phyloP scores from a whole-genome alignment of 2,329 filamentous ascomycete genomes.

The Venturia nashicola region DNA sequence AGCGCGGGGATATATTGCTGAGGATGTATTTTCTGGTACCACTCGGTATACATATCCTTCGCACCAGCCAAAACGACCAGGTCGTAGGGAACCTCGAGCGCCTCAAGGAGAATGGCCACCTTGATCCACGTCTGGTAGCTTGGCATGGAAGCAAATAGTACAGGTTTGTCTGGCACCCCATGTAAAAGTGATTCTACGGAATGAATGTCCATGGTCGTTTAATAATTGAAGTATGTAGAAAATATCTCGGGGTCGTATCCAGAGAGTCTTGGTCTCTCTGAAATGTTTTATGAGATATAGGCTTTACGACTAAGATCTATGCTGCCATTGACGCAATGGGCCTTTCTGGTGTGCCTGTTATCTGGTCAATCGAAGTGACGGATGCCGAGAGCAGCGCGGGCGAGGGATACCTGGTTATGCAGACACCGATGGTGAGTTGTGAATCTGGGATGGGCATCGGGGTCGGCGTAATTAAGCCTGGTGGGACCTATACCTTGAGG shows the following conservation, averaged over 20 bases:
- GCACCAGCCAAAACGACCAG: background rate
- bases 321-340: background rate
- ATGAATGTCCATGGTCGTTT: background rate
- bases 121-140: slow-evolving; percentile 2
- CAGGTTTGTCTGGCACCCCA: background rate
- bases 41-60: background rate
- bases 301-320: background rate
- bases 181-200: background rate
- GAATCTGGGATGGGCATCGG: background rate
- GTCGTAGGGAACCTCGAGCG: background rate
- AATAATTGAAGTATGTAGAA: background rate
- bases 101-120: background rate
- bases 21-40: background rate
- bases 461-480: background rate
- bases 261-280: background rate
- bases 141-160: background rate
- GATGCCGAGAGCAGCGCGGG: background rate
- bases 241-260: background rate
- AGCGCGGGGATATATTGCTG: background rate
- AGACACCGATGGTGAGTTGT: background rate
- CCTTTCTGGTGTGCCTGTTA: background rate
- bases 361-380: background rate
- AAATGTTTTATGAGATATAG: background rate
- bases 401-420: background rate
- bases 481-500: background rate